Conservation (phyloP, 2,329 filamentous ascomycete species). For the Phialophora macrospora region DNA sequence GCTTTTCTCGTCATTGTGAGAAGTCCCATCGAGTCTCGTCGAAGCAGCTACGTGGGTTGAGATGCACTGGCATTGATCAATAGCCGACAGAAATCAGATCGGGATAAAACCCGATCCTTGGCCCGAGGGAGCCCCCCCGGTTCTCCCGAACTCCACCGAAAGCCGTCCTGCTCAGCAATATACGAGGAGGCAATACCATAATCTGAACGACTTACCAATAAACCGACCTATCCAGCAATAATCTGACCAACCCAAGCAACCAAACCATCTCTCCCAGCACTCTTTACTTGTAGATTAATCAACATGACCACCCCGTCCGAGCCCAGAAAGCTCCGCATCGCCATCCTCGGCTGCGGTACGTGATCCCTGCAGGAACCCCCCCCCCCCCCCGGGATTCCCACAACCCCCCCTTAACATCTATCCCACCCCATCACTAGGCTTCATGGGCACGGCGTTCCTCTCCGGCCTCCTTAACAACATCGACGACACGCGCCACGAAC, state of each 20-base stretch:
- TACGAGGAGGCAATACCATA: no score
- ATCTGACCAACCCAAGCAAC: no score
- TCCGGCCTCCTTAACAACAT: slow-evolving; percentile 13
- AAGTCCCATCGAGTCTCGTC: neutral
- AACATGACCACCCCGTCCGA: neutral
- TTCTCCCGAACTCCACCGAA: no score
- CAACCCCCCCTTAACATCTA: neutral
- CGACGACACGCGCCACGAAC: neutral
- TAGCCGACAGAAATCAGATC: neutral
- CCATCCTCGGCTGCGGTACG: slow-evolving; percentile 26
- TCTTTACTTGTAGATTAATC: no score
- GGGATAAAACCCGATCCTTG: neutral
- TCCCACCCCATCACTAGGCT: slow-evolving; percentile 6
- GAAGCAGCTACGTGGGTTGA: neutral
- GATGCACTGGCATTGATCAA: neutral
- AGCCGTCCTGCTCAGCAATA: no score
- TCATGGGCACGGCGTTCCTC: slow-evolving; percentile 24
- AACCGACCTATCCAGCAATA: no score
- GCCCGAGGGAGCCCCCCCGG: no score
- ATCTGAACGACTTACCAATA: no score
- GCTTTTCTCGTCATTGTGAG: neutral
- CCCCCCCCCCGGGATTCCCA: no score
- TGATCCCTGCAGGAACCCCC: neutral
- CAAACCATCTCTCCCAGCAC: no score
- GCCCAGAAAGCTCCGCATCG: slow-evolving; percentile 19